phyloP scores from a whole-genome alignment of 176 grass and related monocot genomes.

The Raddia distichophylla region DNA sequence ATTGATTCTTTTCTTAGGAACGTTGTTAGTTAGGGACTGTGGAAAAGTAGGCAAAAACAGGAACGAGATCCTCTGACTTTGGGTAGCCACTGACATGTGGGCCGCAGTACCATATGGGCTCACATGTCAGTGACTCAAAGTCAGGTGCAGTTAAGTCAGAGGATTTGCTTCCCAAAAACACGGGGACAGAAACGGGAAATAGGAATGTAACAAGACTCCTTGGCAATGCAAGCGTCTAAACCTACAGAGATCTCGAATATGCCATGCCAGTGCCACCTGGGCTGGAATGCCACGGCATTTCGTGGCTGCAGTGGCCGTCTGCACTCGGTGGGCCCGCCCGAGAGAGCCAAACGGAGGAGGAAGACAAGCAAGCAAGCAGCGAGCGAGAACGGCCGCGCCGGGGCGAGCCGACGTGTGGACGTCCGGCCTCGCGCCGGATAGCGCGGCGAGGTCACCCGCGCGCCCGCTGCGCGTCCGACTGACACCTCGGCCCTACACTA shows the following conservation, averaged over 20 bases:
- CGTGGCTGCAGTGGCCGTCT: background rate
- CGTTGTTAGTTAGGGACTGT: too few species aligned
- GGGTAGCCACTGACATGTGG: too few species aligned
- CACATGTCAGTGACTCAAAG: too few species aligned
- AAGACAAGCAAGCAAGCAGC: background rate
- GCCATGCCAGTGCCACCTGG: background rate
- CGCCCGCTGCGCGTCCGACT: background rate
- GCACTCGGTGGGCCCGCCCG: slow-evolving; percentile 12
- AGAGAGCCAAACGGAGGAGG: background rate
- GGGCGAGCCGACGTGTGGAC: slow-evolving; percentile 52
- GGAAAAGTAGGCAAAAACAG: too few species aligned
- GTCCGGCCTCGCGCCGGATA: slow-evolving; percentile 48
- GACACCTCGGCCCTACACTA: accelerated
- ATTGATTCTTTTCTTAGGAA: too few species aligned
- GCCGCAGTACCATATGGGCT: too few species aligned
- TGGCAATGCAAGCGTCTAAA: slow-evolving; percentile 19
- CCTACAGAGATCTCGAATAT: slow-evolving; percentile 29
- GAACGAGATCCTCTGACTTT: too few species aligned
- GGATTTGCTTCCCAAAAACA: too few species aligned
- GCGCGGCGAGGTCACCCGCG: slow-evolving; percentile 4
- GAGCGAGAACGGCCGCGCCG: background rate
- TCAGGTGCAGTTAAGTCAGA: too few species aligned
- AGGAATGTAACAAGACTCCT: too few species aligned
- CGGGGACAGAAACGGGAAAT: too few species aligned
- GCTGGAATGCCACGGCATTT: too few species aligned